Conservation (phyloP, 768 basidiomycete genomes). For the Calocera viscosa region DNA sequence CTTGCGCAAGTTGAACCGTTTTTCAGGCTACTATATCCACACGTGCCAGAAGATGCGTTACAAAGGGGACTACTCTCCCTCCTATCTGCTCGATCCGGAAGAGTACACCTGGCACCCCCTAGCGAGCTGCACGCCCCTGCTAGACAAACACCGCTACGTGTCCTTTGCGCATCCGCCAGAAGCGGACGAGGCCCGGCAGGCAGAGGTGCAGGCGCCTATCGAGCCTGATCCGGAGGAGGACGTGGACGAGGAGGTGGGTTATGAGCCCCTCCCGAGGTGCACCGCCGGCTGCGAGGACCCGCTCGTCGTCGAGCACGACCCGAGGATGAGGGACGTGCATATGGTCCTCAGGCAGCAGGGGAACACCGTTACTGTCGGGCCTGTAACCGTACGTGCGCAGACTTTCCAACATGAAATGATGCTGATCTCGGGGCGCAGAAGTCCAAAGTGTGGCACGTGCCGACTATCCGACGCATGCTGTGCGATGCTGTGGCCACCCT, state of each 20-base stretch:
- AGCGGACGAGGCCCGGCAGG: not conserved
- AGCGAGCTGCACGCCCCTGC: slow-evolving; percentile 40
- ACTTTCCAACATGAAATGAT: slow-evolving; percentile 11
- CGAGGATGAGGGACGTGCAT: slow-evolving; percentile 15
- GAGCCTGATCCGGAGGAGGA: not conserved
- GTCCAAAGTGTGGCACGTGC: slow-evolving; percentile 15
- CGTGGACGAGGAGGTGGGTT: not conserved
- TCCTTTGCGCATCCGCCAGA: slow-evolving; percentile 45
- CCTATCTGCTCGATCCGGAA: slow-evolving; percentile 77
- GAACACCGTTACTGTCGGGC: slow-evolving; percentile 2
- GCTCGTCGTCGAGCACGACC: slow-evolving; percentile 10
- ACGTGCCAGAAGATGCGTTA: slow-evolving; percentile 92
- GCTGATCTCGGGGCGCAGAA: not conserved
- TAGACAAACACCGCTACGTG: slow-evolving; percentile 58
- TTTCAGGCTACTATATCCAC: slow-evolving; percentile 79
- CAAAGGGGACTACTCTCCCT: slow-evolving; percentile 86
- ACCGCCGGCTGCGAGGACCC: slow-evolving; percentile 20
- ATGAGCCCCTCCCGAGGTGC: slow-evolving; percentile 25
- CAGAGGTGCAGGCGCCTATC: not conserved
- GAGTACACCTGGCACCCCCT: slow-evolving; percentile 67
- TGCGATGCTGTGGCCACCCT: slow-evolving; percentile 18
- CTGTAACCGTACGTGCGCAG: slow-evolving; percentile 12
- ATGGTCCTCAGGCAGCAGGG: slow-evolving; percentile 10
- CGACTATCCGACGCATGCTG: slow-evolving; percentile 9
- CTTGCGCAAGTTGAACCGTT: not conserved